Evolutionary conservation across 345 rosid genomes (phyloP).

Genomic region (Viola odorata): DNA sequence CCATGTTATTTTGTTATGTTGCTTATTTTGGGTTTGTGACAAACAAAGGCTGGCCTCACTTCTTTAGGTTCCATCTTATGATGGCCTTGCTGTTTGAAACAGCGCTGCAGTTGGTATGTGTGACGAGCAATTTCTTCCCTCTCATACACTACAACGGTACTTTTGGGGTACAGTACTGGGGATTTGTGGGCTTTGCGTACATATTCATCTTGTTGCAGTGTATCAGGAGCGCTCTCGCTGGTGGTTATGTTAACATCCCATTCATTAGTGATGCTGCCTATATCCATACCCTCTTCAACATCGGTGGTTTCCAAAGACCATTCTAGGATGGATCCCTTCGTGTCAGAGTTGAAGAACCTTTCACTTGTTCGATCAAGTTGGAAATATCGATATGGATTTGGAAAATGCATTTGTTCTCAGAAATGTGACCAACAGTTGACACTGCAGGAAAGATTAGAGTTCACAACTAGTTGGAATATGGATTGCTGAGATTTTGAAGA

Average conservation of each 20-base stretch:
- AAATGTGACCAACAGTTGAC: no score
- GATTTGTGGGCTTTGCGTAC: slow-evolving; percentile 48
- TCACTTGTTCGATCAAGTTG: background rate
- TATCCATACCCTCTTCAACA: slow-evolving; percentile 57
- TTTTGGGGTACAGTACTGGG: slow-evolving; percentile 70
- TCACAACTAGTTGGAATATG: no score
- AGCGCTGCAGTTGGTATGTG: slow-evolving; percentile 58
- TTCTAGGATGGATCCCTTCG: slow-evolving; percentile 2
- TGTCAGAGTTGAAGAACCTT: background rate
- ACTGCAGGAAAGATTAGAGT: no score
- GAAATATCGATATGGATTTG: background rate
- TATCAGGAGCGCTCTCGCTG: slow-evolving; percentile 59
- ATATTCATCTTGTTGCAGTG: slow-evolving; percentile 57
- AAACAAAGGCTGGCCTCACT: slow-evolving; percentile 70
- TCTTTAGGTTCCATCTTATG: slow-evolving; percentile 79
- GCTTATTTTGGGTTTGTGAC: slow-evolving; percentile 55
- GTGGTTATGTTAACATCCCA: slow-evolving; percentile 55
- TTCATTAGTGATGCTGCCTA: slow-evolving; percentile 63
- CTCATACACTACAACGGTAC: slow-evolving; percentile 62
- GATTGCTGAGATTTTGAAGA: no score
- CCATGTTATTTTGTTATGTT: slow-evolving; percentile 54
- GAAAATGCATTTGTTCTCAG: background rate
- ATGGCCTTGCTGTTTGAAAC: slow-evolving; percentile 84
- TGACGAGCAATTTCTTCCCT: slow-evolving; percentile 63
- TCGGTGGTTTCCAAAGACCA: slow-evolving; percentile 36